Evolutionary conservation across 208 protist genomes (phyloP), one percentile per base, ranked within the genome.

Genomic region (Kentomonas sorsogonicus): DNA sequence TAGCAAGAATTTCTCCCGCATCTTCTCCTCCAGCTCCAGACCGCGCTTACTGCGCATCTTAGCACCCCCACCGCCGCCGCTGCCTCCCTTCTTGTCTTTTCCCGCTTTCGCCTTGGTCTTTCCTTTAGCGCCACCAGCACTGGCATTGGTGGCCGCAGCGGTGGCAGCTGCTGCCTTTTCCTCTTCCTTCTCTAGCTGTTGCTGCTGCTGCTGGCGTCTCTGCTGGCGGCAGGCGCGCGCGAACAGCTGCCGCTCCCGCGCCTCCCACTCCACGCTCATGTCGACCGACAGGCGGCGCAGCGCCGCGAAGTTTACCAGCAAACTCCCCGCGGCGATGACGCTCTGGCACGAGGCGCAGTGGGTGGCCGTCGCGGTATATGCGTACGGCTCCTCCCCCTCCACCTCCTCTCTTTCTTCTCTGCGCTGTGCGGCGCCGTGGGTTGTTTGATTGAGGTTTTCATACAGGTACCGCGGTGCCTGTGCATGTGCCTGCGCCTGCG

Each of bases 321-420:
- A 52, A 5, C 26, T 36, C 4, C 34, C 7, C 23, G 27, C 34
- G 6, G 46, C 26, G n/a, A 52, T 52, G 6, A 31, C 20, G 3
- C 7, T 23, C 9, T 36, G 34, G 23, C 46, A 52, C 46, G 27
- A 27, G 3, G 46, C 11, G n/a, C 46, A 52, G 23, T 31, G 10
- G 4, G 46, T 29, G 26, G 11, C 18, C 26, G 27, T 22, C 6
- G 46, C 34, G 20, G 46, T 52, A 6, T 27, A 34, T 34, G 22
- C 18, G 7, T 6, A 34, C 33, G 26, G 31, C 9, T 39, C 43
- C 33, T 26, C 20, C 10, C 27, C 47, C 26, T 44, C 16, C n/a
- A 36, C 16, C 31, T 45, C 29, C 53, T 44, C 54, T 47, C 27
- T 54, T 54, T 44, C 30, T 63, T 34, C 40, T 46, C 18, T 40